Evolutionary conservation across 116 monocot genomes (phyloP).

Genomic region (Zostera marina): DNA sequence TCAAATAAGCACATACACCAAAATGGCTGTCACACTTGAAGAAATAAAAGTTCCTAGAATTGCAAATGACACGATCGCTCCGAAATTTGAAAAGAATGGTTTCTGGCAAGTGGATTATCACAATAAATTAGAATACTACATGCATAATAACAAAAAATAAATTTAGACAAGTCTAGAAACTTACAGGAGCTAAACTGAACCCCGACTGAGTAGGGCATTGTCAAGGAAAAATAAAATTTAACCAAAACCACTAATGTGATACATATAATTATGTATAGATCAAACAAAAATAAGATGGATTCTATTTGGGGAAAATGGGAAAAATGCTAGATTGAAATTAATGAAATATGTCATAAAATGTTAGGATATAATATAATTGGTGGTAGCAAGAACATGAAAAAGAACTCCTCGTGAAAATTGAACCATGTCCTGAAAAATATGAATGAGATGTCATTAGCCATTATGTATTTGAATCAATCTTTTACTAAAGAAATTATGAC

Average conservation of each 20-base stretch:
- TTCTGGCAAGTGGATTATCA: slow-evolving; percentile 40
- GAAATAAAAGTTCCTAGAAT: slow-evolving; percentile 92
- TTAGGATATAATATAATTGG: slow-evolving; percentile 99
- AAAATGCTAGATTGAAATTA: slow-evolving; percentile 5
- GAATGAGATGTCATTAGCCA: slow-evolving; percentile 1
- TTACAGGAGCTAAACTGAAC: slow-evolving; percentile 97
- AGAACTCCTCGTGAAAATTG: slow-evolving; percentile 98
- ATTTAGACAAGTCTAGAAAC: slow-evolving; percentile 12
- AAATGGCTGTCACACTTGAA: slow-evolving; percentile 70
- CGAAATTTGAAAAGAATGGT: slow-evolving; percentile 99
- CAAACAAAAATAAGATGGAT: slow-evolving; percentile 1
- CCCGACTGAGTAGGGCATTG: slow-evolving; percentile 73
- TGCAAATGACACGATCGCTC: slow-evolving; percentile 92
- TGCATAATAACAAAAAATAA: neutral
- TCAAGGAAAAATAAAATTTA: slow-evolving; percentile 33
- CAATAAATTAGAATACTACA: slow-evolving; percentile 1
- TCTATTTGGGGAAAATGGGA: neutral
- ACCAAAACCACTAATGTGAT: neutral
- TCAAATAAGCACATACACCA: slow-evolving; percentile 53
- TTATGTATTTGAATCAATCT: neutral
- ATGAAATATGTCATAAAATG: neutral
- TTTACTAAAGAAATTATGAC: neutral
- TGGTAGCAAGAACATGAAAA: slow-evolving; percentile 94
- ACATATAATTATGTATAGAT: neutral
- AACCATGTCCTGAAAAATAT: slow-evolving; percentile 78